Evolutionary conservation across 768 basidiomycete genomes (phyloP), one percentile per base, ranked within the genome.

Genomic region (Trametes villosa): DNA sequence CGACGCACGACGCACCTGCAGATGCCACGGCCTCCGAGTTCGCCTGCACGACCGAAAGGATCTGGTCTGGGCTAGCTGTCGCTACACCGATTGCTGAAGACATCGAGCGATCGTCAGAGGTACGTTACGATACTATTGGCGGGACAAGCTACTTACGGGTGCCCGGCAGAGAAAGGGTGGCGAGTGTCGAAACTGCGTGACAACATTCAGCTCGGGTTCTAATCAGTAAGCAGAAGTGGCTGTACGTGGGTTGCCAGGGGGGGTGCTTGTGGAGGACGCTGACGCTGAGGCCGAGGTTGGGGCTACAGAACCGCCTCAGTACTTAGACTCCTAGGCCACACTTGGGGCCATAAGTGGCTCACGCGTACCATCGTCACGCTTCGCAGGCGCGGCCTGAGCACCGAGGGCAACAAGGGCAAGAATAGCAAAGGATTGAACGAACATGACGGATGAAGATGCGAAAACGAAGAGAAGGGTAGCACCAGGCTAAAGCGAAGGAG

Each of bases 401-500:
- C 51, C 34, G 27, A 70, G 60, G 40, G 48, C 64, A 38, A 64
- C 33, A 20, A 67, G 40, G 38, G 59, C 34, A 44, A 56, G 33
- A 27, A 62, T 62, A 45, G 64, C 60, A 46, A 59, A 52, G 52
- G 63, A 64, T 54, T 64, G 59, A 30, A 48, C 49, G 33, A 42
- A 42, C 47, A 55, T 58, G 9, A 24, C 46, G 49, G 33, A 48
- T 34, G 20, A 15, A 31, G 45, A 46, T 17, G 2, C 12, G 27
- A 30, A 48, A 48, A 15, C 8, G 48, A 30, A 54, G 33, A 51
- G 20, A 58, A 29, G 41, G 36, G 41, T 49, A 68, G 69, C 67
- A 65, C 69, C 69, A 55, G 69, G 69, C 69, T 67, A 40, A 51
- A 48, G 55, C 46, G 56, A 64, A 44, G 2, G 9, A 9, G 44